Base-by-base conservation (phyloP, 2,329 filamentous ascomycete species). In the Ophiostoma montium region DNA sequence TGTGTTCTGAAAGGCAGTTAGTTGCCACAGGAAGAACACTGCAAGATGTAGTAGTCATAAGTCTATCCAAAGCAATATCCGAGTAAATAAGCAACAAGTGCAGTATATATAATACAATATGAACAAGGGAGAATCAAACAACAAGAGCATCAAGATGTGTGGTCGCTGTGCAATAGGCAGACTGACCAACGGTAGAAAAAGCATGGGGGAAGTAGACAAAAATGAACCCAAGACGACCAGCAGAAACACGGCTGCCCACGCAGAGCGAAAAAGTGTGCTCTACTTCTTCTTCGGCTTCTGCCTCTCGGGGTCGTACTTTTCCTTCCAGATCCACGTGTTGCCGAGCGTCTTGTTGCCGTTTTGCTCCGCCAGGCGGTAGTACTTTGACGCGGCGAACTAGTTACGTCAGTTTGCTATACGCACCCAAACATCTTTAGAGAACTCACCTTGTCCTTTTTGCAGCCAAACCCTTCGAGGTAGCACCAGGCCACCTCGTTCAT, bases 251-350 rank as follows among this genome's bases (percentile, higher is more conserved):
- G 18, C 30, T 18, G 32, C 8, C 8, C 16, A 30, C 23, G 23
- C 23, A 30, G 21, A 42, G 11, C 30, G 15, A 30, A 30, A 30
- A 30, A 13, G 19, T 35, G 18, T 23, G 13, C 30, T 47, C 35
- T 52, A 50, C 46, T 55, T 54, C 53, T 65, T 64, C 56, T 71
- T 68, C 55, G 61, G 61, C 53, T 63, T 68, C 55, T 61, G 61
- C 52, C 63, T 66, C 47, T 58, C 67, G 32, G 74, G 71, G 59
- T 75, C 75, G 68, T 96, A 95, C 68, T 96, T 96, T 54, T 94
- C 88, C 65, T 96, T 96, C 87, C 90, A 95, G 62, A 96, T 95
- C 89, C 92, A 98, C 59, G 86, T 84, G 69, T 96, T 95, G 54
- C 92, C 92, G 55, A 96, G 71, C 49, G 80, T 88, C 71, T 94